Conservation (phyloP, 192 early-diverging fungal genomes). For the Radiomyces spectabilis region DNA sequence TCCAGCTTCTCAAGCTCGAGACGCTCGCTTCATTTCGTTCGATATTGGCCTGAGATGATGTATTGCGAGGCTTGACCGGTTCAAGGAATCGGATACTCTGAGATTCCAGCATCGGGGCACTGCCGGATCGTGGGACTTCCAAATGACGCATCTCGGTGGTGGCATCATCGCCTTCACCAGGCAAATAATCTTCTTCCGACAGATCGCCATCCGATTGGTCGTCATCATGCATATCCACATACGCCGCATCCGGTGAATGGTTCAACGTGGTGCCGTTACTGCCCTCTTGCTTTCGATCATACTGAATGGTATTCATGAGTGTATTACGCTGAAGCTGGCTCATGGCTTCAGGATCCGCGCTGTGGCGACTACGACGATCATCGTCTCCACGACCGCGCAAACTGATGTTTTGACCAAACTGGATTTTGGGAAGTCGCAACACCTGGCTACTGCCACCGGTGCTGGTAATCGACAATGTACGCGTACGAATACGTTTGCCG, state of each 20-base stretch:
- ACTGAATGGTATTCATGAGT: conserved; percentile 10
- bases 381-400: not conserved
- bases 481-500: conserved; percentile 36
- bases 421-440: conserved; percentile 20
- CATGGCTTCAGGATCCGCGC: conserved; percentile 5
- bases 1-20: not conserved
- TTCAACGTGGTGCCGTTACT: too few species aligned
- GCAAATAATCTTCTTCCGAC: conserved; percentile 22
- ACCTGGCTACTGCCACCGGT: conserved; percentile 19
- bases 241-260: too few species aligned
- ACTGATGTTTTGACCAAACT: conserved; percentile 15
- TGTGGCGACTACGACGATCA: not conserved
- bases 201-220: conserved; percentile 8
- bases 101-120: not conserved
- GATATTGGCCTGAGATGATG: too few species aligned
- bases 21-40: conserved; percentile 11
- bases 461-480: conserved; percentile 27
- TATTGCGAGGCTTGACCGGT: conserved; percentile 23
- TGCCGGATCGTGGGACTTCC: not conserved
- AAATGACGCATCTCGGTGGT: not conserved
- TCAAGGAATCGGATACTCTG: conserved; percentile 30
- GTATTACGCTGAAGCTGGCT: conserved; percentile 14
- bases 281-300: too few species aligned
- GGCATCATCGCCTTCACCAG: not conserved
- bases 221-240: conserved; percentile 14